Conservation (phyloP, 1,284 basidiomycete genomes). For the Porodaedalea pini region DNA sequence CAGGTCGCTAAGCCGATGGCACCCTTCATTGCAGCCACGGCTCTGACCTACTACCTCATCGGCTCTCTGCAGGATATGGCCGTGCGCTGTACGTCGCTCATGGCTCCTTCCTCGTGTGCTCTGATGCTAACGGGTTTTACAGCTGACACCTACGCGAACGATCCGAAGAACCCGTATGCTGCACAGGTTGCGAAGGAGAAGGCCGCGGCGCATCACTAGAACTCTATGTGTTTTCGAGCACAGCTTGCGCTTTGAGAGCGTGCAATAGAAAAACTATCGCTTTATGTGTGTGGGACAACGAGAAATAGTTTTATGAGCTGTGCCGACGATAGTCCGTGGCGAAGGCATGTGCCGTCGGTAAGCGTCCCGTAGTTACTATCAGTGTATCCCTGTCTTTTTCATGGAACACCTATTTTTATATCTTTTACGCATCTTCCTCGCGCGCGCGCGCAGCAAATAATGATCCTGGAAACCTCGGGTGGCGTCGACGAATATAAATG, state of each 20-base stretch:
- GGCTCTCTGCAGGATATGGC: constrained; percentile 58
- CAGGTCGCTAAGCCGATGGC: constrained; percentile 70
- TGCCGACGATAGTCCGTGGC: no score
- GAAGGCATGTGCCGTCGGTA: no score
- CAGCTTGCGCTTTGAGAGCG: constrained; percentile 1
- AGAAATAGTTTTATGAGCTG: no score
- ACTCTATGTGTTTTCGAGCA: background rate
- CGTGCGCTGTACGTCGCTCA: constrained; percentile 58
- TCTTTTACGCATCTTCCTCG: background rate
- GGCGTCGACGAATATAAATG: no score
- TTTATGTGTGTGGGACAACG: background rate
- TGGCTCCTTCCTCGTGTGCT: background rate
- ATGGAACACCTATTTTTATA: no score
- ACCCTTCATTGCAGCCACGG: constrained; percentile 67
- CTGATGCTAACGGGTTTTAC: constrained; percentile 6
- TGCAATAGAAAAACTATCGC: constrained; percentile 3
- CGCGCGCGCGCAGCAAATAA: no score
- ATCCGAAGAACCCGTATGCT: constrained; percentile 77
- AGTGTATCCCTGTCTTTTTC: no score
- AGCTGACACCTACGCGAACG: constrained; percentile 67
- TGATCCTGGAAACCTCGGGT: no score
- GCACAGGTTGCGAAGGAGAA: constrained; percentile 56
- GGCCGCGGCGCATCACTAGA: constrained; percentile 32
- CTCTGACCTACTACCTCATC: constrained; percentile 63
- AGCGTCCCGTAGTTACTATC: no score